phyloP scores from a whole-genome alignment of 2,329 filamentous ascomycete genomes.

The Fusarium proliferatum region DNA sequence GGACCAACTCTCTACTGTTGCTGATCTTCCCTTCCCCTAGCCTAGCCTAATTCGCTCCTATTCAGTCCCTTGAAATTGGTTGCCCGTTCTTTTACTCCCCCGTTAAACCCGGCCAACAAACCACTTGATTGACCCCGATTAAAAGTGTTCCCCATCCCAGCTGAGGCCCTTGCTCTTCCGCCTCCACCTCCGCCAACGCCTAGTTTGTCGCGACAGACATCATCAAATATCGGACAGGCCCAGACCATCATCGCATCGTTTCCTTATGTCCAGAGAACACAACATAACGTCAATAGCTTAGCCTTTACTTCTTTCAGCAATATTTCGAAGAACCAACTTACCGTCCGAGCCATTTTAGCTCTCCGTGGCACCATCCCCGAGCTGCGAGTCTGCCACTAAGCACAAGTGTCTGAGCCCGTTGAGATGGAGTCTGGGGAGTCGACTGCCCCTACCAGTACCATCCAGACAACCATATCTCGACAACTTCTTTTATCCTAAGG shows the following conservation, averaged over 20 bases:
- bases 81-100: conserved; percentile 5
- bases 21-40: background rate
- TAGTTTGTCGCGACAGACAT: conserved; percentile 39
- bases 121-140: conserved; percentile 28
- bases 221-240: conserved; percentile 30
- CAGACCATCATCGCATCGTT: conserved; percentile 13
- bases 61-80: conserved; percentile 15
- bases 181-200: conserved; percentile 41
- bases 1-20: background rate
- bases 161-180: conserved; percentile 41
- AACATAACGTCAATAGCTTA: conserved; percentile 26
- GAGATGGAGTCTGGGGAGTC: conserved; percentile 55
- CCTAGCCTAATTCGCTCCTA: conserved; percentile 9
- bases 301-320: background rate
- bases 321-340: conserved; percentile 3
- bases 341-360: conserved; percentile 18
- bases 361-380: conserved; percentile 39
- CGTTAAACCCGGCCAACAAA: conserved; percentile 12
- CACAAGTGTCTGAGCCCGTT: conserved; percentile 44
- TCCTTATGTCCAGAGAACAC: conserved; percentile 7
- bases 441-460: conserved; percentile 36
- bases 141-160: conserved; percentile 24
- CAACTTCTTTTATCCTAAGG: conserved; percentile 19
- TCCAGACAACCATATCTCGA: conserved; percentile 32
- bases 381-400: conserved; percentile 37